A percentile compares a stretch with the other conserved stretches of the same genome.
Evolutionary conservation across 805 yeast species (phyloP).

Genomic region (Candida coquimbonensis): DNA sequence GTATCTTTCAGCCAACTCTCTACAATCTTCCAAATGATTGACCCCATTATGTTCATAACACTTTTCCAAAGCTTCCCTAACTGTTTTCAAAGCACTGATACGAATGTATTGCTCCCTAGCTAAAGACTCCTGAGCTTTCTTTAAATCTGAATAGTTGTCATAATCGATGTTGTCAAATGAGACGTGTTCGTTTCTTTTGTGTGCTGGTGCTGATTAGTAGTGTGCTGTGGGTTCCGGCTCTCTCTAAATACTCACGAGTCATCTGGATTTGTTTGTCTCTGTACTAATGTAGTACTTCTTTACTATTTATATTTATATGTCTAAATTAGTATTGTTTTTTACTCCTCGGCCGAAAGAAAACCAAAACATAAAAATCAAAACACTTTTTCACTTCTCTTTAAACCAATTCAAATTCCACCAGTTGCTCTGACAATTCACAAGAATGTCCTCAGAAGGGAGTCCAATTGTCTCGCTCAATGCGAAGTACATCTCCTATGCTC

Average conservation of each 20-base stretch:
- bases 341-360: too few relatives aligned
- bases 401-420: background rate
- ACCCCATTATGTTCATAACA: slow-evolving; percentile 58
- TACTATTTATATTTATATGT: too few relatives aligned
- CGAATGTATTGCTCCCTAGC: slow-evolving; percentile 76
- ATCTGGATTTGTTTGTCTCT: background rate
- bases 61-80: slow-evolving; percentile 68
- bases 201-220: slow-evolving; percentile 20
- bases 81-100: slow-evolving; percentile 55
- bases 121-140: slow-evolving; percentile 70
- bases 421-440: background rate
- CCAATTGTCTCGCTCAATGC: slow-evolving; percentile 47
- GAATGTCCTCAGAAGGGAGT: slow-evolving; percentile 1
- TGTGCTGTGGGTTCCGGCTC: too few relatives aligned
- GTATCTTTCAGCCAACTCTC: slow-evolving; percentile 68
- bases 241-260: background rate
- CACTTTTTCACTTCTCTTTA: too few relatives aligned
- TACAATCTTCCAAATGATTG: slow-evolving; percentile 73
- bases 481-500: slow-evolving; percentile 60
- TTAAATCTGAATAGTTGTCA: slow-evolving; percentile 52
- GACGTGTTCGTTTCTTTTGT: slow-evolving; percentile 58
- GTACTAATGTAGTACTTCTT: too few relatives aligned
- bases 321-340: too few relatives aligned
- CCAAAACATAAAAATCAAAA: too few relatives aligned
- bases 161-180: slow-evolving; percentile 82